These are phyloP conservation scores for Sporisorium iseilematis-ciliati DNA, from an alignment of 1,284 basidiomycete species.

Conservation along the genomic window DNA sequence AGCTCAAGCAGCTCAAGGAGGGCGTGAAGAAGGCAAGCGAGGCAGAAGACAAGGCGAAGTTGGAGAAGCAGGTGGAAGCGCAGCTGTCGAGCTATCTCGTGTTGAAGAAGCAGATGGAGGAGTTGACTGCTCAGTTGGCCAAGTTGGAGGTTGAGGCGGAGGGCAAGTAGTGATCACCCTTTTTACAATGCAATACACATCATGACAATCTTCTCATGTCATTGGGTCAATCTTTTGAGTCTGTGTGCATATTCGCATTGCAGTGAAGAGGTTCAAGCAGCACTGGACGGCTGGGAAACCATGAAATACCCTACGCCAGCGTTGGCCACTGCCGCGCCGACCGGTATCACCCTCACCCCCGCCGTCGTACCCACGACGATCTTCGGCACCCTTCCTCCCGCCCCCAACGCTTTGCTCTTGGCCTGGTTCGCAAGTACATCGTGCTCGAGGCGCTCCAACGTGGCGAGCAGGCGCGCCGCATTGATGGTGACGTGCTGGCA, in stretches of 20 bases:
- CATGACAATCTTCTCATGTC: neutral
- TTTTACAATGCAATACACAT: neutral
- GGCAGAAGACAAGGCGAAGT: constrained; percentile 54
- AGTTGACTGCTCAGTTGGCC: constrained; percentile 36
- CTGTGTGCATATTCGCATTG: neutral
- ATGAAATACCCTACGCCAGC: constrained; percentile 22
- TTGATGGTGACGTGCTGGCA: constrained; percentile 47
- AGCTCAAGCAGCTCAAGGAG: constrained; percentile 57
- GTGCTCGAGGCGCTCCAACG: constrained; percentile 47
- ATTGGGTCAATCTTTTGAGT: neutral
- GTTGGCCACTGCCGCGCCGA: neutral
- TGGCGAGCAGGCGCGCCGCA: constrained; percentile 41
- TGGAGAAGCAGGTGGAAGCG: constrained; percentile 35
- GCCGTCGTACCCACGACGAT: constrained; percentile 13
- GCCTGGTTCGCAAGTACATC: constrained; percentile 43
- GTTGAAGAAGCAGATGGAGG: constrained; percentile 44
- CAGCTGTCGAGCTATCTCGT: constrained; percentile 30
- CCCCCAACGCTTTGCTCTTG: constrained; percentile 7
- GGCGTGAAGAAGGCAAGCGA: constrained; percentile 39
- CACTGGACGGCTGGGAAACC: constrained; percentile 15
- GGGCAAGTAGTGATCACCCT: constrained; percentile 7
- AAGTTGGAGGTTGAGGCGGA: constrained; percentile 39
- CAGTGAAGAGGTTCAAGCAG: constrained; percentile 1
- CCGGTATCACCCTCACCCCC: neutral
- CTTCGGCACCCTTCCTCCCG: constrained; percentile 11